Conservation (phyloP, 805 yeast genomes). For the Candida tibetensis region DNA sequence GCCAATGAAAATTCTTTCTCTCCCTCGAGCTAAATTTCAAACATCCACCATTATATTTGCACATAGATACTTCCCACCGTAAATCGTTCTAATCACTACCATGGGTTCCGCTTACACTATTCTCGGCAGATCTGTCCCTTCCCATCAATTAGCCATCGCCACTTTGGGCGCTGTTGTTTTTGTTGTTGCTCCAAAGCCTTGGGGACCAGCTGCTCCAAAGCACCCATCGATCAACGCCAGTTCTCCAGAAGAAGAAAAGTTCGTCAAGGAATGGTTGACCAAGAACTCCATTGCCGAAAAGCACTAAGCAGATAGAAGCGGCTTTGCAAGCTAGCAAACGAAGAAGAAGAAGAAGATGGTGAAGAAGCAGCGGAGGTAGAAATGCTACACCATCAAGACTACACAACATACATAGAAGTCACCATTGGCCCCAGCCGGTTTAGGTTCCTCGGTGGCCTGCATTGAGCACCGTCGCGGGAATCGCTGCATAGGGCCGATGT, state of each 20-base stretch:
- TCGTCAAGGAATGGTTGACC: conserved; percentile 67
- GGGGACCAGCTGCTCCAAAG: conserved; percentile 58
- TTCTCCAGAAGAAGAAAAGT: conserved; percentile 86
- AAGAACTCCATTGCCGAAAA: conserved; percentile 35
- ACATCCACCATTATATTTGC: too few relatives aligned
- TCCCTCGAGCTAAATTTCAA: too few relatives aligned
- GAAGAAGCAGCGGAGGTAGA: too few relatives aligned
- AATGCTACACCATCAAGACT: too few relatives aligned
- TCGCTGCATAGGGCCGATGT: too few relatives aligned
- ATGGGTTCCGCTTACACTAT: conserved; percentile 88
- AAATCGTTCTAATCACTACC: conserved; percentile 4
- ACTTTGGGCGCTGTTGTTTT: conserved; percentile 71
- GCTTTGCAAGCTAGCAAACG: too few relatives aligned
- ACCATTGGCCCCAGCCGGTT: too few relatives aligned
- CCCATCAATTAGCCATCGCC: conserved; percentile 80
- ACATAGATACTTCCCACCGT: neutral
- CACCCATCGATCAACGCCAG: conserved; percentile 71
- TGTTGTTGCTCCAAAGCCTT: conserved; percentile 70
- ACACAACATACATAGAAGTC: too few relatives aligned
- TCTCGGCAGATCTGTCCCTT: conserved; percentile 78
- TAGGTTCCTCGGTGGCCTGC: too few relatives aligned
- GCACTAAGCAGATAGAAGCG: conserved; percentile 10
- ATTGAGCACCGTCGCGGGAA: too few relatives aligned
- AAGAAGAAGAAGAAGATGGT: too few relatives aligned
- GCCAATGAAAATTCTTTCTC: conserved; percentile 8